Conservation (phyloP, 2,329 filamentous ascomycete species). For the Davidsoniella virescens region DNA sequence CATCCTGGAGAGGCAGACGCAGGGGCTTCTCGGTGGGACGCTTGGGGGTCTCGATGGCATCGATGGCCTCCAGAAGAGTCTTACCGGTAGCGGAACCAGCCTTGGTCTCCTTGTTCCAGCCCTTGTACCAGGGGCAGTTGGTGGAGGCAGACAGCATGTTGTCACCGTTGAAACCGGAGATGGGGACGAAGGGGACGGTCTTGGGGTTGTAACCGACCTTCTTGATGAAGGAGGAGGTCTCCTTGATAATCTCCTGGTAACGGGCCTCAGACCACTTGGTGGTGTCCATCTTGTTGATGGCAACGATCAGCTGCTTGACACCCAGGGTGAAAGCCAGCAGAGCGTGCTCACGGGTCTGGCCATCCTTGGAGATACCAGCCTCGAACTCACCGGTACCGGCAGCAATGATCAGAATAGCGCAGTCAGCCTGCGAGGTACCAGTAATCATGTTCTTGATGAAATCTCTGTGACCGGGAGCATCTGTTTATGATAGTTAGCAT, state of each 20-base stretch:
- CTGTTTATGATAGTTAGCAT: conserved; percentile 26
- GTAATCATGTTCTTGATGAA: conserved; percentile 99
- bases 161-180: conserved; percentile 99
- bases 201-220: conserved; percentile 99
- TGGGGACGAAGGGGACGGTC: conserved; percentile 93
- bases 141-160: conserved; percentile 86
- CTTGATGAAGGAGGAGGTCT: conserved; percentile 99
- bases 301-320: conserved; percentile 99
- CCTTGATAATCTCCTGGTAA: conserved; percentile 99
- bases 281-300: conserved; percentile 99
- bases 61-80: conserved; percentile 98
- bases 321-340: conserved; percentile 99
- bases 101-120: conserved; percentile 92
- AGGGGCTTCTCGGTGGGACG: conserved; percentile 98
- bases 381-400: conserved; percentile 99
- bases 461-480: conserved; percentile 98
- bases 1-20: conserved; percentile 97
- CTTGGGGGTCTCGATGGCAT: conserved; percentile 79
- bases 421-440: conserved; percentile 99
- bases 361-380: conserved; percentile 99
- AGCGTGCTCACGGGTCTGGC: conserved; percentile 99
- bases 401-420: conserved; percentile 99
- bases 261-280: conserved; percentile 94
- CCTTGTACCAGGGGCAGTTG: conserved; percentile 99
- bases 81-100: conserved; percentile 72